phyloP scores from a whole-genome alignment of 1,284 basidiomycete species.

The Phylloporus sp. region DNA sequence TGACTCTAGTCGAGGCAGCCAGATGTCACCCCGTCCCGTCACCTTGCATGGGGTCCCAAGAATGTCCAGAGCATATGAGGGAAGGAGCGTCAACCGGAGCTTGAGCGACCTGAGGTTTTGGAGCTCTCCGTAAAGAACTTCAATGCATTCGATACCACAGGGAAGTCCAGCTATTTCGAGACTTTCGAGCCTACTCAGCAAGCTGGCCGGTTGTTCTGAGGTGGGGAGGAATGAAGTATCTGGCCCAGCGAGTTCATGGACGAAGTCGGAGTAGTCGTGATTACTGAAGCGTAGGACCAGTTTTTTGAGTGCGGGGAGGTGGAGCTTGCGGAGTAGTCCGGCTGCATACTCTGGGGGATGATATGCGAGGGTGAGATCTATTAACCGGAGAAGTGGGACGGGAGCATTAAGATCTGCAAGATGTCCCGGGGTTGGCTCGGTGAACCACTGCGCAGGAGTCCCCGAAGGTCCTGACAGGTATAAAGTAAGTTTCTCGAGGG shows the following conservation, averaged over 20 bases:
- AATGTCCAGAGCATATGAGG: slow-evolving; percentile 8
- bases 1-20: slow-evolving; percentile 41
- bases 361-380: slow-evolving; percentile 51
- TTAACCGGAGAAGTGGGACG: slow-evolving; percentile 52
- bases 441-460: slow-evolving; percentile 41
- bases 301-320: slow-evolving; percentile 49
- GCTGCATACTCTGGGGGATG: slow-evolving; percentile 46
- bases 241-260: slow-evolving; percentile 40
- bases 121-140: slow-evolving; percentile 49
- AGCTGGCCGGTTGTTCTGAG: slow-evolving; percentile 37
- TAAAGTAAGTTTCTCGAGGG: slow-evolving; percentile 52
- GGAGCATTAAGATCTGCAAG: slow-evolving; percentile 37
- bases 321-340: slow-evolving; percentile 51
- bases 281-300: slow-evolving; percentile 55
- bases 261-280: background rate
- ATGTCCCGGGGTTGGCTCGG: slow-evolving; percentile 16
- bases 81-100: background rate
- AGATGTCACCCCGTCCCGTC: slow-evolving; percentile 9
- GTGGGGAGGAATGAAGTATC: slow-evolving; percentile 19
- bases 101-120: slow-evolving; percentile 43
- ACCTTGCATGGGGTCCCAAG: slow-evolving; percentile 34
- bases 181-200: slow-evolving; percentile 48
- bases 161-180: slow-evolving; percentile 55
- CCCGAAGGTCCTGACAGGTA: slow-evolving; percentile 43
- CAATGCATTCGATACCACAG: slow-evolving; percentile 39